Conservation (phyloP, 2,329 filamentous ascomycete genomes). For the Colletotrichum scovillei region DNA sequence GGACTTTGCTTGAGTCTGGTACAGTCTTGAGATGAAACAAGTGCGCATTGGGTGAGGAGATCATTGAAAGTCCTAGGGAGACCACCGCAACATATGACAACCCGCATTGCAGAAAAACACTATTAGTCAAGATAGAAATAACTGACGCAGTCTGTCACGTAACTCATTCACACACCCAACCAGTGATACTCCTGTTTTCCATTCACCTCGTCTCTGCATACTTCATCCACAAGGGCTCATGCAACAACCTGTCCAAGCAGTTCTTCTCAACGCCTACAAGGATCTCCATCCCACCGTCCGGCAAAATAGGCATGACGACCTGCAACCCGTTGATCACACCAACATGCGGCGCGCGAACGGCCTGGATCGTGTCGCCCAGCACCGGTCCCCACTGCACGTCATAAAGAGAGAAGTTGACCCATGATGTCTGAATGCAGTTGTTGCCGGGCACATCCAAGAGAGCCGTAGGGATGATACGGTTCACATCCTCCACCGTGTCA, state of each 20-base stretch:
- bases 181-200: too few relatives aligned
- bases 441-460: constrained; percentile 49
- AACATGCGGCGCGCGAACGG: constrained; percentile 45
- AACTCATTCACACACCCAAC: neutral
- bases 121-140: neutral
- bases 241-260: constrained; percentile 42
- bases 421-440: constrained; percentile 48
- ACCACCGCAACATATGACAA: neutral
- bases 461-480: constrained; percentile 45
- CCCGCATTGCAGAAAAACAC: neutral
- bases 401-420: constrained; percentile 47
- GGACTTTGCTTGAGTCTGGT: neutral
- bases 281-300: constrained; percentile 47
- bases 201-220: constrained; percentile 12
- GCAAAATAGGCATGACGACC: constrained; percentile 45
- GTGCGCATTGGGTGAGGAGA: neutral
- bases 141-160: neutral
- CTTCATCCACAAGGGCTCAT: constrained; percentile 42
- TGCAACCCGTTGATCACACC: constrained; percentile 47
- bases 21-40: neutral
- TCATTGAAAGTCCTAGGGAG: neutral
- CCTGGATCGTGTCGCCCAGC: constrained; percentile 39
- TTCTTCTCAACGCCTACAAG: constrained; percentile 46
- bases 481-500: constrained; percentile 45
- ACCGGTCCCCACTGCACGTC: constrained; percentile 47